A percentile compares a stretch with the other conserved stretches of the same genome.
phyloP scores from a whole-genome alignment of 306 rosid species.

The Gynostemma pentaphyllum region DNA sequence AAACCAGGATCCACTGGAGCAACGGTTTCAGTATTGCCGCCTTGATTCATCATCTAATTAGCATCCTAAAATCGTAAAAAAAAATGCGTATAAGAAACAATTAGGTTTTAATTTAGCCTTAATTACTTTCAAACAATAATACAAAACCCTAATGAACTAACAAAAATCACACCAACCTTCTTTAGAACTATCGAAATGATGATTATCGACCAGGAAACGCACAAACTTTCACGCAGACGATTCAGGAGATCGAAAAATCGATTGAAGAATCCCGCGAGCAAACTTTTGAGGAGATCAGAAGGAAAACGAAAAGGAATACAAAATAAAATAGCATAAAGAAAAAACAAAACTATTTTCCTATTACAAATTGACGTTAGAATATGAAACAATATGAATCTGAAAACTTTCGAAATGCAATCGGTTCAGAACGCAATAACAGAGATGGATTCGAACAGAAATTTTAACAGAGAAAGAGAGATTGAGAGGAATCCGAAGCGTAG shows the following conservation, averaged over 20 bases:
- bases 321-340: neutral
- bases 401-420: constrained; percentile 1
- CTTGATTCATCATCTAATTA: constrained; percentile 58
- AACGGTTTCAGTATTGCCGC: constrained; percentile 61
- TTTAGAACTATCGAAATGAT: neutral
- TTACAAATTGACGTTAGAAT: neutral
- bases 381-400: neutral
- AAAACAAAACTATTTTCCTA: neutral
- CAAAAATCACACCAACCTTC: neutral
- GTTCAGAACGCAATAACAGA: neutral
- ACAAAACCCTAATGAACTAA: constrained; percentile 9
- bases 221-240: neutral
- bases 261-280: constrained; percentile 4
- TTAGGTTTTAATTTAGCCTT: neutral
- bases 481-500: neutral
- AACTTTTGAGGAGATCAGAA: constrained; percentile 1
- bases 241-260: neutral
- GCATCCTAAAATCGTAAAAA: constrained; percentile 29
- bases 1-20: constrained; percentile 40
- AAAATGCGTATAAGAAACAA: neutral
- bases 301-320: neutral
- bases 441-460: neutral
- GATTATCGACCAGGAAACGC: constrained; percentile 3
- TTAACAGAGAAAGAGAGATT: neutral
- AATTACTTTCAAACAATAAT: neutral